Percentiles rank a stretch among this genome's conserved stretches.
Conservation (phyloP, 345 rosid genomes). For the Hirschfeldia incana region DNA sequence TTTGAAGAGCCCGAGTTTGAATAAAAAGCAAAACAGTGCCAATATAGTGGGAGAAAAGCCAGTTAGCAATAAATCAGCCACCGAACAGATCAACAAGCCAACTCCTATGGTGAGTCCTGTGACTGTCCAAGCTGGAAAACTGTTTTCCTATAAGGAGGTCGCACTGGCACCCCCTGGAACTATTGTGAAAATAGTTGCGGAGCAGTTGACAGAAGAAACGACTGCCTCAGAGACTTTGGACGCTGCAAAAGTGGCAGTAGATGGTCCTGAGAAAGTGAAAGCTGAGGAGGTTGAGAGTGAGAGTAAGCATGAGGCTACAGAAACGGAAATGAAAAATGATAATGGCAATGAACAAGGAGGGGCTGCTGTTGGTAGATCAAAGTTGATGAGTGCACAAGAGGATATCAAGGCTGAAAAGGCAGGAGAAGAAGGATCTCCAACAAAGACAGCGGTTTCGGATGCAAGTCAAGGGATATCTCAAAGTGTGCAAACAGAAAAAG, state of each 20-base stretch:
- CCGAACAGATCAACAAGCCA: constrained; percentile 57
- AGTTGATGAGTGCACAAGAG: constrained; percentile 29
- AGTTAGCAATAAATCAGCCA: constrained; percentile 52
- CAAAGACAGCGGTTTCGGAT: constrained; percentile 29
- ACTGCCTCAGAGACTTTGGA: constrained; percentile 34
- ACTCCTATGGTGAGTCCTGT: constrained; percentile 51
- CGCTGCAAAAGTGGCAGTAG: constrained; percentile 29
- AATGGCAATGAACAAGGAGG: constrained; percentile 38
- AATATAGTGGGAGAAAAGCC: constrained; percentile 50
- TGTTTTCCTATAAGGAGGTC: constrained; percentile 96
- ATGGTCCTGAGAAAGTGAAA: constrained; percentile 42
- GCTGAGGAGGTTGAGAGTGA: constrained; percentile 41
- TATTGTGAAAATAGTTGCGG: constrained; percentile 81
- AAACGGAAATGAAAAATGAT: constrained; percentile 35
- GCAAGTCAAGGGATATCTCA: constrained; percentile 40
- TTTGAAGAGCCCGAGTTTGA: constrained; percentile 76
- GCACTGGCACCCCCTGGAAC: constrained; percentile 98
- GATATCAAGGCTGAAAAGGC: constrained; percentile 33
- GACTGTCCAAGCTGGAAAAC: constrained; percentile 77
- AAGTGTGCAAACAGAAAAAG: constrained; percentile 35
- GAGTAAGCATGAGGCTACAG: constrained; percentile 32
- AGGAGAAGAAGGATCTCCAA: constrained; percentile 34
- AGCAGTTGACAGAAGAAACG: constrained; percentile 60
- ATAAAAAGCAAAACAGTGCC: constrained; percentile 54
- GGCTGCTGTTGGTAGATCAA: constrained; percentile 30